Base-by-base conservation (phyloP, 1,139 yeast genomes). In the Candida tetrigidarum region DNA sequence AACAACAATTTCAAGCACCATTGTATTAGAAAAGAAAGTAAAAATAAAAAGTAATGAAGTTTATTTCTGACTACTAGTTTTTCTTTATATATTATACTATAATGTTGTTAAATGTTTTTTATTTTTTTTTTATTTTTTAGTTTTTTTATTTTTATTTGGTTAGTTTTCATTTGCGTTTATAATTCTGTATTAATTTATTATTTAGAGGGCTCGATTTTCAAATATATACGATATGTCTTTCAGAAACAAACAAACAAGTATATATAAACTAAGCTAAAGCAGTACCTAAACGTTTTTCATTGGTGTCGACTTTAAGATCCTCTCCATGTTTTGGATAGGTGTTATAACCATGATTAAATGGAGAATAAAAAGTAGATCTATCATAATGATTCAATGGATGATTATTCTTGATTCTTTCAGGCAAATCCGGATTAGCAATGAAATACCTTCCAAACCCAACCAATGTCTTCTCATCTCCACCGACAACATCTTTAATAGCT, bases 371-470 rank as follows among this genome's bases (percentile, higher is more conserved):
- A 2, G 54, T 43, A 10, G 32, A 38, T 54, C 67, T 58, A 33
- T 61, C 57, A 47, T 63, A 64, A 7, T 53, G 53, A 44, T 65
- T 71, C 52, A 80, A 65, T 26, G 67, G 67, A 39, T 54, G 47
- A 12, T 78, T 80, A 29, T 76, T 60, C 43, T 66, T 65, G 32
- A 80, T 58, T 59, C 83, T 71, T 14, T 67, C 53, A 5, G 69
- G 72, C 39, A 80, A 64, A 59, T 80, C 84, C 2, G 84, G 84
- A 60, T 79, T 81, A 5, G 83, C 65, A 42, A 71, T 72, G 51
- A 65, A 80, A 49, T 62, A 66, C 59, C 83, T 72, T 37, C 76
- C 76, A 55, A 69, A 71, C 7, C 71, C 78, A 50, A 73, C 62
- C 48, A 75, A 56, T 5, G 78, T 71, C 55, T 76, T 63, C 40